A percentile compares a stretch with the other conserved stretches of the same genome.
Evolutionary conservation across 495 filamentous ascomycete species (phyloP).

Genomic region (Penicillium salamii): DNA sequence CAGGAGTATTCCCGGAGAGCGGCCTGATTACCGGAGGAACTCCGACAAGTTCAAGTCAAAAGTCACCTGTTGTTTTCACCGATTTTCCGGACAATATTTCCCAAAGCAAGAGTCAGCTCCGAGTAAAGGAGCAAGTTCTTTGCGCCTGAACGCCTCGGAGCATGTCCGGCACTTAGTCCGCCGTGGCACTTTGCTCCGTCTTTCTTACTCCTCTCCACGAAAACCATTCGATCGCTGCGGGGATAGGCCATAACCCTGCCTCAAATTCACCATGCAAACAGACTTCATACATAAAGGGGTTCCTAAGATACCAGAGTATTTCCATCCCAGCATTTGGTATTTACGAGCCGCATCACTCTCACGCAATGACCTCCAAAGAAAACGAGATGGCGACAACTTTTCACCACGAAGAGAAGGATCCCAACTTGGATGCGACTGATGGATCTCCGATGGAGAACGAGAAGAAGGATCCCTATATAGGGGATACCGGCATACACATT

Average conservation of each 20-base stretch:
- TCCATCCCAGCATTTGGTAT: background rate
- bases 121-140: no score
- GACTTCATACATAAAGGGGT: no score
- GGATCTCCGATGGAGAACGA: background rate
- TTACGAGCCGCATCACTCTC: background rate
- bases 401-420: conserved; percentile 3
- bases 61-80: no score
- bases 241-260: background rate
- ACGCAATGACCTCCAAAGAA: conserved; percentile 3
- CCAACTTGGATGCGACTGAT: background rate
- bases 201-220: no score
- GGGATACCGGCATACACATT: conserved; percentile 6
- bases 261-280: no score
- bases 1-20: no score
- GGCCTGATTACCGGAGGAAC: no score
- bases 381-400: conserved; percentile 1
- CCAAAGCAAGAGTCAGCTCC: no score
- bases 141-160: background rate
- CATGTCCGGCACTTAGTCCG: background rate
- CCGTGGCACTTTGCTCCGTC: background rate
- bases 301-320: background rate
- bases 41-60: no score
- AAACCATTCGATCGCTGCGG: no score
- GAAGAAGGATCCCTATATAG: background rate
- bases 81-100: no score